phyloP scores from a whole-genome alignment of 75 land plant genomes.

The Azolla pinnata region DNA sequence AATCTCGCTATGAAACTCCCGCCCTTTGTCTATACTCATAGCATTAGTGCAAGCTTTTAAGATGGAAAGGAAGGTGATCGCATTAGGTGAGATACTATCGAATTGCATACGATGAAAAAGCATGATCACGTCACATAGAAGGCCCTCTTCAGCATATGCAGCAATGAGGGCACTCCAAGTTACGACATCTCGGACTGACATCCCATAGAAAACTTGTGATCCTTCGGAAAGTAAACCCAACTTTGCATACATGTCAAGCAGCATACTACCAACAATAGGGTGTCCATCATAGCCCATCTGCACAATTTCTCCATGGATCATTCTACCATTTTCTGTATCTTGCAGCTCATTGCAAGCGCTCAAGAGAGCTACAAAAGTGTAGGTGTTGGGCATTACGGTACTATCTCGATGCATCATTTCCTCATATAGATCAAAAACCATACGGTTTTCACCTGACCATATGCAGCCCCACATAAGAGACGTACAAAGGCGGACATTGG shows the following conservation, averaged over 20 bases:
- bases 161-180: constrained; percentile 64
- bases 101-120: constrained; percentile 40
- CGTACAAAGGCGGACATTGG: no score
- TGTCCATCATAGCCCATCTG: background rate
- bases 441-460: no score
- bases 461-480: no score
- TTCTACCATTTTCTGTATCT: background rate
- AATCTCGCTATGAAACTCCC: constrained; percentile 37
- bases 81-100: constrained; percentile 32
- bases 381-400: background rate
- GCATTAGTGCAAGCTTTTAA: constrained; percentile 46
- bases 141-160: constrained; percentile 39
- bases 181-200: constrained; percentile 45
- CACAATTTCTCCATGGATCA: background rate
- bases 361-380: background rate
- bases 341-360: background rate
- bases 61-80: constrained; percentile 37
- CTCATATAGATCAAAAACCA: no score
- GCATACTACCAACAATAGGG: background rate
- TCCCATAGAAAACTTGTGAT: constrained; percentile 20
- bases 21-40: constrained; percentile 26
- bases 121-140: constrained; percentile 29
- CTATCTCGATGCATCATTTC: no score
- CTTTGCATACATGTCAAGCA: constrained; percentile 11
- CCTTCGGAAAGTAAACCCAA: constrained; percentile 45